A percentile compares a stretch with the other conserved stretches of the same genome.
phyloP scores from a whole-genome alignment of 2,329 filamentous ascomycete genomes.

The Paraphoma chrysanthemicola region DNA sequence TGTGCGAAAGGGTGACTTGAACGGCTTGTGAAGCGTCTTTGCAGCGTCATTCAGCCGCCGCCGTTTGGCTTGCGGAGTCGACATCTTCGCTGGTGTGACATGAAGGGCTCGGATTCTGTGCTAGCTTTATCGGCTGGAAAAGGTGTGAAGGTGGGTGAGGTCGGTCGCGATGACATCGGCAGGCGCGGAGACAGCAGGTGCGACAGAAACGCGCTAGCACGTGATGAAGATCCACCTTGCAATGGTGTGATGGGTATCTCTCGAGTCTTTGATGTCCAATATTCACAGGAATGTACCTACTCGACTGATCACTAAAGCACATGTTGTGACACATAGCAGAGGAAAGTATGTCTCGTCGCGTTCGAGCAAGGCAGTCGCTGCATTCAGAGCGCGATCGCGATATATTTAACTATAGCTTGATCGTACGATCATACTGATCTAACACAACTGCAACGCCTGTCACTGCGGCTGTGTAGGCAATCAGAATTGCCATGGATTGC shows the following conservation, averaged over 20 bases:
- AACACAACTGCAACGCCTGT: slow-evolving; percentile 72
- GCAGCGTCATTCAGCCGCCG: slow-evolving; percentile 66
- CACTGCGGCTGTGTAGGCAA: slow-evolving; percentile 73
- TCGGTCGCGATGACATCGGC: neutral
- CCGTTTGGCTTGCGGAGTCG: slow-evolving; percentile 65
- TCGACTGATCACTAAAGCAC: no score
- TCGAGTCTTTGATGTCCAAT: no score
- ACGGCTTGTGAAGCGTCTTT: slow-evolving; percentile 71
- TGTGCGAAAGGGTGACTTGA: slow-evolving; percentile 72
- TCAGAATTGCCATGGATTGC: slow-evolving; percentile 74
- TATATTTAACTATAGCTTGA: slow-evolving; percentile 64
- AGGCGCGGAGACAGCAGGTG: neutral
- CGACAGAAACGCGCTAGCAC: slow-evolving; percentile 2
- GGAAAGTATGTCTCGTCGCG: no score
- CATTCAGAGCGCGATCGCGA: no score
- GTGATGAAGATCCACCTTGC: neutral
- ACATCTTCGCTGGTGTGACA: slow-evolving; percentile 47
- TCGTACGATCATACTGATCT: slow-evolving; percentile 70
- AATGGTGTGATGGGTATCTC: no score
- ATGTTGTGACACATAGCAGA: no score
- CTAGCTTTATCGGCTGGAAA: neutral
- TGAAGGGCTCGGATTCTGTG: slow-evolving; percentile 4
- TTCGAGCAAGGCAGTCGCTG: no score
- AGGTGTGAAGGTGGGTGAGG: neutral
- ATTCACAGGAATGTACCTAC: no score